Evolutionary conservation across 345 rosid genomes (phyloP), one percentile per base, ranked within the genome.

Genomic region (Pistacia vera): DNA sequence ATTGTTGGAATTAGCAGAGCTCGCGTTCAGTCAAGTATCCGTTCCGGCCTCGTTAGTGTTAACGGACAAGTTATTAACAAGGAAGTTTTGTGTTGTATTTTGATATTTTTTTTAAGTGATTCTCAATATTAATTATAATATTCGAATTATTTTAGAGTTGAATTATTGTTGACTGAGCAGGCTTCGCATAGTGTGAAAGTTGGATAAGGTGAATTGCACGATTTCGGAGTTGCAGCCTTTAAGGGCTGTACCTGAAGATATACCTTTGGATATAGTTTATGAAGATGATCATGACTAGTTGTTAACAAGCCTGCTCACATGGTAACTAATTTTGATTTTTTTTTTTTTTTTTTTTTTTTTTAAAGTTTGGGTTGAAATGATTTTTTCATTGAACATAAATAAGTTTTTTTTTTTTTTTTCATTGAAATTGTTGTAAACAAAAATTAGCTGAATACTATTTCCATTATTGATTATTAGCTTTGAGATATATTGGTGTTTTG

Each of bases 11-110:
- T 96, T 65, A 93, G 99, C 77, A 83, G 98, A 83, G 95, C 92
- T 87, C 99, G 99, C 22, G 92, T 93, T 0, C 98, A 96, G 83
- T 90, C 93, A 3, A 91, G 94, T 71, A 93, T 96, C 38, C 88
- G 89, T 7, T 86, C 86, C 0, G 98, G 99, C 12, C 90, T 92
- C 51, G 97, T 91, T 60, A 57, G 78, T 30, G 91, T 96, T 83
- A 96, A 96, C 77, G 99, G 97, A 71, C 91, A 82, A 17, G 86
- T 92, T 58, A 68, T 89, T 71, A 85, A 89, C 74, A 92, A 93
- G 93, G 99, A 41, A 48, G 28, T 63, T 16, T 54, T 1, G 52
- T 20, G 5, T 46, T 36, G 17, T 1, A 38, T 44, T 59, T 36
- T 68, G 46, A n/a, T 54, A 44, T 5, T n/a, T 41, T 38, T 0